Conservation (phyloP, 805 yeast species). For the Hanseniaspora pseudoguilliermondii region DNA sequence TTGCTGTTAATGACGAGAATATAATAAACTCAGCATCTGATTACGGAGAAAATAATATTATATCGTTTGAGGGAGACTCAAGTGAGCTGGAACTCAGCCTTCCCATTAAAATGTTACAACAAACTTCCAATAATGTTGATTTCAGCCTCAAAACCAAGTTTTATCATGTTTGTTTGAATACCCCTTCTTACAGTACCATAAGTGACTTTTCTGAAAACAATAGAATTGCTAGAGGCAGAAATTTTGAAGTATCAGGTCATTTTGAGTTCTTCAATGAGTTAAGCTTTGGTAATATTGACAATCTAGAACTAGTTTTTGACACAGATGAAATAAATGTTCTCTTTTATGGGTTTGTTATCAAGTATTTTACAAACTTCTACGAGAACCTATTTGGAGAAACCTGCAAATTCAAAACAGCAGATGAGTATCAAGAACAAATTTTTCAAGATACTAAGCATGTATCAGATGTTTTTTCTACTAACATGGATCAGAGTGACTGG, state of each 20-base stretch:
- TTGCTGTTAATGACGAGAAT: slow-evolving; percentile 78
- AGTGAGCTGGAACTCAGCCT: slow-evolving; percentile 37
- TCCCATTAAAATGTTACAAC: slow-evolving; percentile 47
- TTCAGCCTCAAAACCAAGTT: slow-evolving; percentile 43
- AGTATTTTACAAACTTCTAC: slow-evolving; percentile 59
- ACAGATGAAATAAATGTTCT: slow-evolving; percentile 58
- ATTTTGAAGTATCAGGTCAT: slow-evolving; percentile 50
- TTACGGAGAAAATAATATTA: slow-evolving; percentile 61
- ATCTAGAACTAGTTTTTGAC: slow-evolving; percentile 47
- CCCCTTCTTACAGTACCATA: slow-evolving; percentile 89
- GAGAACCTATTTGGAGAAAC: slow-evolving; percentile 87
- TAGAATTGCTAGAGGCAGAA: slow-evolving; percentile 53
- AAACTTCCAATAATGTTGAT: slow-evolving; percentile 39
- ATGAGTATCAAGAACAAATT: slow-evolving; percentile 48
- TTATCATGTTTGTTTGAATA: slow-evolving; percentile 50
- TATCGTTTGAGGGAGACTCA: slow-evolving; percentile 57
- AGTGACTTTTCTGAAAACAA: slow-evolving; percentile 53
- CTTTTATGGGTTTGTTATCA: slow-evolving; percentile 66
- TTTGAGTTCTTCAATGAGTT: slow-evolving; percentile 48
- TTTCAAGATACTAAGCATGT: slow-evolving; percentile 1
- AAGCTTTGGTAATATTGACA: slow-evolving; percentile 58
- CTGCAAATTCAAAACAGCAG: slow-evolving; percentile 71
- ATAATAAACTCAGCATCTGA: slow-evolving; percentile 83
- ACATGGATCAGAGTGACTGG: not conserved
- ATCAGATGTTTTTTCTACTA: not conserved